Conservation (phyloP, 2,329 filamentous ascomycete species). For the Fusarium continuum region DNA sequence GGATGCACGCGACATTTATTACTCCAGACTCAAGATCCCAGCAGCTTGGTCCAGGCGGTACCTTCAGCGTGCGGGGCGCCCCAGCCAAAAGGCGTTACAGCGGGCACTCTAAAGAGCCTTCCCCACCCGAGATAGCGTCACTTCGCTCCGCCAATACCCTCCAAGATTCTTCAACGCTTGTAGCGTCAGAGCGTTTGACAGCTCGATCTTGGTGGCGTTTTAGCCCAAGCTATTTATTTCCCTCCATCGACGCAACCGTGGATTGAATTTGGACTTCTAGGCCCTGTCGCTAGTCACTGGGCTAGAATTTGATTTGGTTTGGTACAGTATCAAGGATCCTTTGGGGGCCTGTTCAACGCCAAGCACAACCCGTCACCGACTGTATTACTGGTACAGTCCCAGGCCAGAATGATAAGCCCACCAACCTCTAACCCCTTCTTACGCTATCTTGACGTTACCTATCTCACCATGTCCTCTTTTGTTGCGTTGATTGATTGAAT, state of each 20-base stretch:
- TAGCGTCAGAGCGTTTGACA: conserved; percentile 38
- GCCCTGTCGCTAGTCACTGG: not conserved
- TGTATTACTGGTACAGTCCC: not conserved
- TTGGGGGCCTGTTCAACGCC: conserved; percentile 23
- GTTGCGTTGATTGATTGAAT: conserved; percentile 3
- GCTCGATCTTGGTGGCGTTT: conserved; percentile 30
- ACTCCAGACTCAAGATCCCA: not conserved
- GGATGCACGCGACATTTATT: not conserved
- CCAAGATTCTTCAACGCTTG: conserved; percentile 25
- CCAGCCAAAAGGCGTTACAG: conserved; percentile 19
- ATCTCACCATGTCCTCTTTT: conserved; percentile 5
- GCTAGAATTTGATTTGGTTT: not conserved
- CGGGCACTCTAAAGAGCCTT: not conserved
- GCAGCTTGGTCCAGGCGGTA: conserved; percentile 20
- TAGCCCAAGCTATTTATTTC: conserved; percentile 2
- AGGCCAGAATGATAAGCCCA: conserved; percentile 40
- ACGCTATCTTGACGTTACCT: conserved; percentile 21
- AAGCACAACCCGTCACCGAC: conserved; percentile 33
- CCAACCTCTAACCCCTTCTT: conserved; percentile 39
- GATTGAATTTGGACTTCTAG: conserved; percentile 3
- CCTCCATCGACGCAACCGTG: not conserved
- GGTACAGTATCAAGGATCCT: conserved; percentile 1
- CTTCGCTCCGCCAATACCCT: conserved; percentile 23
- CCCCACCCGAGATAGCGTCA: conserved; percentile 33
- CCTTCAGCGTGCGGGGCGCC: conserved; percentile 23